Percentiles rank a stretch among this genome's conserved stretches.
phyloP scores from a whole-genome alignment of 1,284 basidiomycete species.

The Pholiota adiposa region DNA sequence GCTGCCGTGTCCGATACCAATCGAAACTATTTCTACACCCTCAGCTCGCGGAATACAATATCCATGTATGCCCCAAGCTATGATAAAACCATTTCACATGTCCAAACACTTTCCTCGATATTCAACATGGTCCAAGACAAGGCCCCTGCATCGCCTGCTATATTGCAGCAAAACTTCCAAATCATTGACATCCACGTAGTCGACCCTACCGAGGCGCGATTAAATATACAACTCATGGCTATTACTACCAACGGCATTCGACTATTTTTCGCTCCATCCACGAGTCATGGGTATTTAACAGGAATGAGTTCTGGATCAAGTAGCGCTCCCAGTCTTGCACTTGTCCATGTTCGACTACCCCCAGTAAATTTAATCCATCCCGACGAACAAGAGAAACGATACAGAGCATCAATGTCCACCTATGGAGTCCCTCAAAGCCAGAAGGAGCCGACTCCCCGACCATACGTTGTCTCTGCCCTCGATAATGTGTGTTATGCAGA shows the following conservation, averaged over 20 bases:
- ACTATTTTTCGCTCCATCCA: constrained; percentile 74
- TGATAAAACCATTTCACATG: constrained; percentile 67
- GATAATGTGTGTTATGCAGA: constrained; percentile 66
- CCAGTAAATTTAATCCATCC: constrained; percentile 78
- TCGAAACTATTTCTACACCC: constrained; percentile 75
- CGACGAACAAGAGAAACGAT: constrained; percentile 62
- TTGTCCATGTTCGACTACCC: constrained; percentile 80
- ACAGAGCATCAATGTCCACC: constrained; percentile 43
- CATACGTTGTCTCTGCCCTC: constrained; percentile 58
- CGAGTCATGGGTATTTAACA: constrained; percentile 50
- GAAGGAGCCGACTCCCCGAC: constrained; percentile 48
- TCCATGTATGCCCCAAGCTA: constrained; percentile 65
- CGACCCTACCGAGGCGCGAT: constrained; percentile 62
- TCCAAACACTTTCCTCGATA: constrained; percentile 70
- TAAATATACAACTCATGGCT: constrained; percentile 76
- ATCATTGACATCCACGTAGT: constrained; percentile 70
- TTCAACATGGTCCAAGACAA: constrained; percentile 77
- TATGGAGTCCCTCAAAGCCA: constrained; percentile 52
- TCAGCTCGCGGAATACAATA: constrained; percentile 72
- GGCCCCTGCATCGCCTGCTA: constrained; percentile 70
- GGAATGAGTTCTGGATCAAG: constrained; percentile 30
- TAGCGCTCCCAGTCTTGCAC: constrained; percentile 56
- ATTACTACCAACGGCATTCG: constrained; percentile 80
- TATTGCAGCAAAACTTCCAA: constrained; percentile 70
- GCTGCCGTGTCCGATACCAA: constrained; percentile 67